Evolutionary conservation across 78 protist species (phyloP).

Genomic region (Pigoraptor vietnamica): DNA sequence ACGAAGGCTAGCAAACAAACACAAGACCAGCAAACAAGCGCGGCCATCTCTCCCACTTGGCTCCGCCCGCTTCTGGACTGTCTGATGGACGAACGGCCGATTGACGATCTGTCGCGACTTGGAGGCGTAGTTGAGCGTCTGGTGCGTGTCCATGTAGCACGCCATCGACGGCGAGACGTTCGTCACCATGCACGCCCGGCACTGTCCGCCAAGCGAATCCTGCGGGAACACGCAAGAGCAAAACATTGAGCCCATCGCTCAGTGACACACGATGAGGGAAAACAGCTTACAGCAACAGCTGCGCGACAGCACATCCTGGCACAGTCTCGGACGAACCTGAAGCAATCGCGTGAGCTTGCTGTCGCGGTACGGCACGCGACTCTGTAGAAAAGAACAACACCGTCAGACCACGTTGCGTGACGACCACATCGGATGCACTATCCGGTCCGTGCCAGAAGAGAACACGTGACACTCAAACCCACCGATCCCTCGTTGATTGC

Average conservation of each 20-base stretch:
- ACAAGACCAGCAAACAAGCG: no score
- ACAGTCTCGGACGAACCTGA: background rate
- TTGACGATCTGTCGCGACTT: background rate
- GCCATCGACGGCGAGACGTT: background rate
- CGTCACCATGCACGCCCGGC: constrained; percentile 80
- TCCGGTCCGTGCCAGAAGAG: no score
- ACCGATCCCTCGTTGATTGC: background rate
- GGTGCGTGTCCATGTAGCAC: background rate
- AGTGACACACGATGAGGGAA: background rate
- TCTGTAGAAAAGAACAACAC: no score
- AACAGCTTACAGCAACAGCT: background rate
- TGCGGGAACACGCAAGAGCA: constrained; percentile 1
- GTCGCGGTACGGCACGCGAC: background rate
- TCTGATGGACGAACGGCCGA: background rate
- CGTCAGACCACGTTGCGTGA: no score
- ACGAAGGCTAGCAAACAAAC: no score
- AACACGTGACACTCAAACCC: no score
- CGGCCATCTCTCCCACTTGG: background rate
- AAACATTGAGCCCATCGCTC: no score
- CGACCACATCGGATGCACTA: no score
- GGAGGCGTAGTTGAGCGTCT: background rate
- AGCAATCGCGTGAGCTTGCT: constrained; percentile 3
- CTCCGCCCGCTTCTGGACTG: background rate
- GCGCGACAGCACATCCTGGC: no score
- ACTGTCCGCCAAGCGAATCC: constrained; percentile 94